Evolutionary conservation across 768 basidiomycete species (phyloP), one percentile per base, ranked within the genome.

Genomic region (Tylopilus intermedius): DNA sequence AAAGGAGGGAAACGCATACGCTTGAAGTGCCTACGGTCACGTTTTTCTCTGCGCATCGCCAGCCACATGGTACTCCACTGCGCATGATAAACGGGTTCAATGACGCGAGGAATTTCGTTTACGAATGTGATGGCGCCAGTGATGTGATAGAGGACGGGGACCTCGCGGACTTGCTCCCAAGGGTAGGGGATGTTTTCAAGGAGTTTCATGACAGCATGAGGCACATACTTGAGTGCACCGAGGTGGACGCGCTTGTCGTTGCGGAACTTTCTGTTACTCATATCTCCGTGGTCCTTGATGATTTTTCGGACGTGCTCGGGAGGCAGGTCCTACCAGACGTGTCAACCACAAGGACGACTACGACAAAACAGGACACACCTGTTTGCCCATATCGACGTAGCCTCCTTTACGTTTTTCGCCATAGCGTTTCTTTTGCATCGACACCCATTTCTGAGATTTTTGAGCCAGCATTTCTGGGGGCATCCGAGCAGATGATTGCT

Each of bases 51-150:
- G 55, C 96, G 80, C 96, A 99, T 99, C 10, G 96, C 95, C 43
- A 99, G 76, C 96, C 96, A 99, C 96, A 99, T 99, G 5, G 91
- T 90, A 67, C 92, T 94, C 96, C 96, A 99, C 65, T 98, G 96
- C 1, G 96, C 93, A 69, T 99, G 96, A 71, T 96, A 98, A 9
- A 99, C 82, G 6, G 96, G 96, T 69, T 98, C 96, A 56, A 98
- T 89, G 60, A 99, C 83, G 44, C 92, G 87, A 40, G 96, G 96
- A 37, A 97, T 88, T 70, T 98, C 94, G 74, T 97, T 98, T 60
- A 99, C 96, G 64, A 99, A 99, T 2, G 96, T 98, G 72, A 99
- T 99, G 38, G 96, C 96, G 58, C 96, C 96, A 8, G 96, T 98
- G 65, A 99, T 95, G 69, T 99, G 96, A 71, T 99, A 99, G 52